Evolutionary conservation across 352 stramenopile species (phyloP), one percentile per base, ranked within the genome.

Genomic region (Pythium rishiriense): DNA sequence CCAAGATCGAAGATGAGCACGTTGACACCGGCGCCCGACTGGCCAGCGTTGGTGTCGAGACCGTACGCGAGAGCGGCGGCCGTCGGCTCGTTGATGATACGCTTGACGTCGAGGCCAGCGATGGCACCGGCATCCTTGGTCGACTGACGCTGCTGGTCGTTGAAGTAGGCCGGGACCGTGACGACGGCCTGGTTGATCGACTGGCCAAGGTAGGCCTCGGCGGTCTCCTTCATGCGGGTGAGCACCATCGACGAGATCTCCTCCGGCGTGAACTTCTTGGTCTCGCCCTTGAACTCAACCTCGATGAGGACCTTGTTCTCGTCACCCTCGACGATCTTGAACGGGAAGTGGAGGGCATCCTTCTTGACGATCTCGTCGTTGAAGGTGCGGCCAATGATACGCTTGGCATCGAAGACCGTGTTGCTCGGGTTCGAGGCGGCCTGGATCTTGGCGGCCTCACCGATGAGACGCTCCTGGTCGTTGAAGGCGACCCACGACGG

Each of bases 351-450:
- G 53, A 80, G 73, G 11, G 57, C 62, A 51, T 90, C 81, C 35
- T 73, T 74, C 73, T 98, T 85, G 2, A 98, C 90, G 3, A 84
- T 89, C 5, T 73, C 19, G 76, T 98, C 94, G 28, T 71, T 79
- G 72, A 86, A 98, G 46, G 96, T 92, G 29, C 91, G 77, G 49
- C 96, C 96, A 69, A 98, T 98, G 29, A 98, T 74, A 51, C 93
- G 83, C 73, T 98, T 98, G 19, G 95, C 91, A 72, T 98, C 93
- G 75, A 98, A 98, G n/a, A 98, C 78, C 8, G 96, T 98, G 59
- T 97, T 96, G n/a, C 76, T 75, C 7, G 94, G 89, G 79, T 98
- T 98, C 43, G 76, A 75, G 12, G 89, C 71, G 1, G 88, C 90
- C 72, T 97, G 88, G 42, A 86, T 93, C 74, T 97, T 97, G 14